Conservation (phyloP, 2,329 filamentous ascomycete genomes). For the Trichothecium sympodiale region DNA sequence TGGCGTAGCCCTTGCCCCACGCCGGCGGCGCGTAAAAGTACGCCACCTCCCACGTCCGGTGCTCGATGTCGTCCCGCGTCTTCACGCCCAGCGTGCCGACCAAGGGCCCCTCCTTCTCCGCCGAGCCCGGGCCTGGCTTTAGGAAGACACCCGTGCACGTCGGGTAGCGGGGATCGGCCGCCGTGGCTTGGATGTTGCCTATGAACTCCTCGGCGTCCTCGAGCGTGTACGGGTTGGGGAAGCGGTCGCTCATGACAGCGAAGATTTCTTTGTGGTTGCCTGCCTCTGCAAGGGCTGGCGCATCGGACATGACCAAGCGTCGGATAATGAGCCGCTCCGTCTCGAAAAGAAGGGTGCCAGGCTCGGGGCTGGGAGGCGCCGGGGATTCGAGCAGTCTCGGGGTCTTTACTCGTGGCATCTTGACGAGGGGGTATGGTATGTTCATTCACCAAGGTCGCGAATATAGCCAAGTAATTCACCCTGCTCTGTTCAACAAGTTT, state of each 20-base stretch:
- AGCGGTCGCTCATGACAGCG: constrained; percentile 29
- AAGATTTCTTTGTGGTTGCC: constrained; percentile 28
- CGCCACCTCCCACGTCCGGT: constrained; percentile 34
- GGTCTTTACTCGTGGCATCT: too few species aligned
- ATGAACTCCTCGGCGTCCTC: constrained; percentile 27
- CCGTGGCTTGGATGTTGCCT: constrained; percentile 6
- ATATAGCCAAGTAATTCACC: too few species aligned
- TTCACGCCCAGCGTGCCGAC: constrained; percentile 18
- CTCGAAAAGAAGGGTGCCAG: constrained; percentile 18
- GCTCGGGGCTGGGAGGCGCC: constrained; percentile 13
- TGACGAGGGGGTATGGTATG: too few species aligned
- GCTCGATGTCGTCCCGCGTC: constrained; percentile 23
- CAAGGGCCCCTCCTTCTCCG: not conserved
- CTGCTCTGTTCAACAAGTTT: too few species aligned
- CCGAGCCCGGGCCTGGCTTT: constrained; percentile 10
- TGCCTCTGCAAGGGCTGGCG: constrained; percentile 17
- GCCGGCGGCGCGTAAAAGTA: constrained; percentile 32
- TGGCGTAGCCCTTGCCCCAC: constrained; percentile 36
- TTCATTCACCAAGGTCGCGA: too few species aligned
- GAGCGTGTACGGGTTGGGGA: constrained; percentile 34
- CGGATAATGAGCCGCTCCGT: constrained; percentile 28
- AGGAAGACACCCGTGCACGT: constrained; percentile 23
- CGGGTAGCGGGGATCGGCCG: constrained; percentile 11
- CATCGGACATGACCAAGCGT: constrained; percentile 26
- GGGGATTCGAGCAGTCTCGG: constrained; percentile 9